phyloP scores from a whole-genome alignment of 441 rosid species.

The Pelargonium cotyledonis region DNA sequence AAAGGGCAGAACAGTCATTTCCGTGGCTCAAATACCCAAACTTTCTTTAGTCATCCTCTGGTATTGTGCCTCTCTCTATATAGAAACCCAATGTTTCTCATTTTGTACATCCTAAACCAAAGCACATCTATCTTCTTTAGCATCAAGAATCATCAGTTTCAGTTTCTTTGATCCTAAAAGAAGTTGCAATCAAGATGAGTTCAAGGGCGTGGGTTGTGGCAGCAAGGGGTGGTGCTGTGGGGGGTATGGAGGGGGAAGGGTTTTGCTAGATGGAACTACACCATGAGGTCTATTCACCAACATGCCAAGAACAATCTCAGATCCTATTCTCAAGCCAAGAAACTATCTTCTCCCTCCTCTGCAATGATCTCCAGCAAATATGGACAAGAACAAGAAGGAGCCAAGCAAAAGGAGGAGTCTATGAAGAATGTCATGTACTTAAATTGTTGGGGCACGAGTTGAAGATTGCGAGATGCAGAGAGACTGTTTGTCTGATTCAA shows the following conservation, averaged over 20 bases:
- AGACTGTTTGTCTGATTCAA: too few species aligned
- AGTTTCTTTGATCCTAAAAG: too few species aligned
- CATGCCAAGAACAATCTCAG: background rate
- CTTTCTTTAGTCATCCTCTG: too few species aligned
- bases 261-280: constrained; percentile 36
- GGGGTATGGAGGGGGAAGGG: background rate
- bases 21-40: too few species aligned
- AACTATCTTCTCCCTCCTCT: background rate
- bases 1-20: too few species aligned
- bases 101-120: too few species aligned
- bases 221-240: background rate
- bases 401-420: background rate
- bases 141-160: too few species aligned
- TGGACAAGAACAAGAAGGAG: background rate
- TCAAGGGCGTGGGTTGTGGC: background rate
- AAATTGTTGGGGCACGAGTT: background rate
- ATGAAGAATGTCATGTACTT: background rate
- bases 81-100: too few species aligned
- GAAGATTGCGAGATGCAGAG: too few species aligned
- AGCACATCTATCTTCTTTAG: too few species aligned
- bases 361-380: background rate
- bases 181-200: too few species aligned
- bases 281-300: background rate
- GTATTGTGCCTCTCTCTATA: too few species aligned
- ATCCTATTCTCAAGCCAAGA: background rate